Percentiles rank a stretch among this genome's conserved stretches.
Conservation (phyloP, 2,329 filamentous ascomycete genomes). For the Phyllosticta citriasiana region DNA sequence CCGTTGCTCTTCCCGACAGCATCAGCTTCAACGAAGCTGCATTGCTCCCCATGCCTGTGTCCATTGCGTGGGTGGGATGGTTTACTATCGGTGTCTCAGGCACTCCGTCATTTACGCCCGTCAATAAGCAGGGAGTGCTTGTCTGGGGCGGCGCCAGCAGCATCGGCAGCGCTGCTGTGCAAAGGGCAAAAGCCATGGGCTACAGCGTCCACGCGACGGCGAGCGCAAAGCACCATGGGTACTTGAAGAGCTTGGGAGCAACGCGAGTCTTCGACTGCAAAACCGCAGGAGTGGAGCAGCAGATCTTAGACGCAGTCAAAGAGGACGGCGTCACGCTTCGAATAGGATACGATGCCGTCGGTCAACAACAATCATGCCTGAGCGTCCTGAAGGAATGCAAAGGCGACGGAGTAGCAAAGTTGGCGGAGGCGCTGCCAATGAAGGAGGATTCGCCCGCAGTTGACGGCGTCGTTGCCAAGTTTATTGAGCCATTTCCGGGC, state of each 20-base stretch:
- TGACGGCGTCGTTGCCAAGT: constrained; percentile 15
- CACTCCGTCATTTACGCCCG: constrained; percentile 23
- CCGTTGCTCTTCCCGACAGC: constrained; percentile 19
- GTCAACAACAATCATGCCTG: not conserved
- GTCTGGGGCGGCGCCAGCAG: constrained; percentile 13
- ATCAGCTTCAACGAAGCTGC: constrained; percentile 36
- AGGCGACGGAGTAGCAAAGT: constrained; percentile 8
- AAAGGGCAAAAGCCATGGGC: constrained; percentile 9
- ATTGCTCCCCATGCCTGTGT: constrained; percentile 47
- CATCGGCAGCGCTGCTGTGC: constrained; percentile 11
- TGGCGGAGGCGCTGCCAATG: constrained; percentile 13
- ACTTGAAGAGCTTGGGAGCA: constrained; percentile 11
- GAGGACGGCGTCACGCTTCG: constrained; percentile 5
- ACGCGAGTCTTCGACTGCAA: constrained; percentile 12
- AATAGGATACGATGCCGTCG: constrained; percentile 3
- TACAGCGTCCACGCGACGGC: constrained; percentile 13
- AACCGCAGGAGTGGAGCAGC: constrained; percentile 1
- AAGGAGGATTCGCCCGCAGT: constrained; percentile 6
- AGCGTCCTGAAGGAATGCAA: constrained; percentile 14
- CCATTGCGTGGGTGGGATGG: constrained; percentile 44
- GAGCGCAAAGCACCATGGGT: constrained; percentile 9
- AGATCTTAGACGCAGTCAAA: constrained; percentile 9
- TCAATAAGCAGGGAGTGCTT: constrained; percentile 16
- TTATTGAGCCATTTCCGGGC: constrained; percentile 12
- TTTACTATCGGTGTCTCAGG: constrained; percentile 42